Evolutionary conservation across 1,284 basidiomycete species (phyloP).

Genomic region (Inonotus hispidus): DNA sequence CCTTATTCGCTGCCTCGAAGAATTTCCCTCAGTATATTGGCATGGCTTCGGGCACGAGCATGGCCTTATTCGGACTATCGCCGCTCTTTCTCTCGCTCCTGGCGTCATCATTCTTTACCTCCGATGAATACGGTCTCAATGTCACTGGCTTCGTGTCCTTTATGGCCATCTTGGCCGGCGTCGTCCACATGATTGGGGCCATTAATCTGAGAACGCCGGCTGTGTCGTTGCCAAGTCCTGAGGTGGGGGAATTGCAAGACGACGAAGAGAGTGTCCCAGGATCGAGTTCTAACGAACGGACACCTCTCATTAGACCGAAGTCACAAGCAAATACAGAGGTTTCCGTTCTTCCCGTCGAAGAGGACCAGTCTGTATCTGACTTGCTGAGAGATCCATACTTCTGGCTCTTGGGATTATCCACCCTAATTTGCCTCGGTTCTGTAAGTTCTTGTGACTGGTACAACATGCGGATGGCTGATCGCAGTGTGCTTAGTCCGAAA

Average conservation of each 20-base stretch:
- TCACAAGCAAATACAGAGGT: constrained; percentile 20
- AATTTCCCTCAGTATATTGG: constrained; percentile 60
- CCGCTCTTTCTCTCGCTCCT: constrained; percentile 66
- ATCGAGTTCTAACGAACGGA: constrained; percentile 32
- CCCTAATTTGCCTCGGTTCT: constrained; percentile 51
- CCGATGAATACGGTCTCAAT: constrained; percentile 42
- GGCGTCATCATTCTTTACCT: constrained; percentile 55
- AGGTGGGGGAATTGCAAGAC: constrained; percentile 8
- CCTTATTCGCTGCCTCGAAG: constrained; percentile 68
- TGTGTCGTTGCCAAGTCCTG: background rate
- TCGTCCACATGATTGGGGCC: constrained; percentile 49
- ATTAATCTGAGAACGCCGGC: constrained; percentile 35
- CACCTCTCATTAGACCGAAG: constrained; percentile 33
- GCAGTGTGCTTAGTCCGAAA: constrained; percentile 53
- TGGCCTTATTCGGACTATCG: constrained; percentile 71
- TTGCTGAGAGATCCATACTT: constrained; percentile 54
- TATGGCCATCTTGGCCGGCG: constrained; percentile 47
- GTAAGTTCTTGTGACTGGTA: constrained; percentile 37
- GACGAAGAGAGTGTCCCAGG: constrained; percentile 11
- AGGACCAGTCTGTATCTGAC: constrained; percentile 34
- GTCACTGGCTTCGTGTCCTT: constrained; percentile 53
- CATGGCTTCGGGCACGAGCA: constrained; percentile 58
- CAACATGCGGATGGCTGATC: background rate
- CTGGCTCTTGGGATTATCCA: constrained; percentile 45
- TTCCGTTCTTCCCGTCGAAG: constrained; percentile 25